Evolutionary conservation across 768 basidiomycete species (phyloP), one percentile per base, ranked within the genome.

Genomic region (Paxillus ammoniavirescens): DNA sequence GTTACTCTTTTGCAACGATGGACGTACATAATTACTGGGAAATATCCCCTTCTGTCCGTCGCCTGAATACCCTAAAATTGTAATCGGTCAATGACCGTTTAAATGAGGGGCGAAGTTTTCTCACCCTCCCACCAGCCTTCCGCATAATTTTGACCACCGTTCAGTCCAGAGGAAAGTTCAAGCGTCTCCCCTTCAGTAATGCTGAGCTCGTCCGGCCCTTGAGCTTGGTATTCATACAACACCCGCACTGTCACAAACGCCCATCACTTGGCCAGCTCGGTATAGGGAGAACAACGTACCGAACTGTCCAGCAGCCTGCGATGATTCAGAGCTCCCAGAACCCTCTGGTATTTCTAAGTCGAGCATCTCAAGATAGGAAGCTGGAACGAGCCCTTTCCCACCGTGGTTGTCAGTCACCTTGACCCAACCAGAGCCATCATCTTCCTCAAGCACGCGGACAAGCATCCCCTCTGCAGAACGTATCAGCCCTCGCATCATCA

Each of bases 41-140:
- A 93, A 93, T 62, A 92, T 90, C 5, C 90, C 90, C 68, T 82
- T 89, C 66, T 67, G 74, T 50, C 89, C 85, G 52, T 70, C 66
- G 47, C 73, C 68, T 59, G 84, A 80, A 57, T 82, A 74, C 51
- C 89, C 89, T 90, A 67, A 43, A 57, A 59, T 65, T 61, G 21
- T 56, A 59, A 65, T 62, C 61, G 42, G 60, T 61, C 56, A 66
- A 62, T 59, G 47, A 52, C 48, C 53, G 41, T 51, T 65, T 61
- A 56, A 58, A 55, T 52, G 55, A 52, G 58, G 47, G 57, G 54
- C 38, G 37, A 42, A 36, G 42, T 48, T 56, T 57, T 62, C 74
- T 61, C 63, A 84, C 90, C 91, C 83, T 92, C 89, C 85, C 87
- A 92, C 91, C 91, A 93, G 28, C 88, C 90, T 50, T 88, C 83